phyloP scores from a whole-genome alignment of 441 rosid species.

The Syzygium syzygioides region DNA sequence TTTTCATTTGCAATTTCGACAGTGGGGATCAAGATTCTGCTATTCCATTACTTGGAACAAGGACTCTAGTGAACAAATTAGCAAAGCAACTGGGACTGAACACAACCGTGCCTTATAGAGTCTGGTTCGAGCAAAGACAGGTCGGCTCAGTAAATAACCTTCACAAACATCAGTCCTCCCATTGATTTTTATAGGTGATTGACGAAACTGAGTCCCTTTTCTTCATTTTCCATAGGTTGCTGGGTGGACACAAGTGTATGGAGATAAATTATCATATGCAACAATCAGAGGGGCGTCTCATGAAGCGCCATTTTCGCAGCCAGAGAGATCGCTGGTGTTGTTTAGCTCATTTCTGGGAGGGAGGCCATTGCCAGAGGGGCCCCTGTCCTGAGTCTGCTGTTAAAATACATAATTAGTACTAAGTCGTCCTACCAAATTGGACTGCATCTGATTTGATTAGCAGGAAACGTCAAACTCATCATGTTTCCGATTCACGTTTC shows the following conservation, averaged over 20 bases:
- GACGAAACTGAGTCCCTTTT: background rate
- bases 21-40: slow-evolving; percentile 53
- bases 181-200: background rate
- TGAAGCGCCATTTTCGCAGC: slow-evolving; percentile 42
- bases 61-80: slow-evolving; percentile 23
- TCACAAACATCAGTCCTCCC: background rate
- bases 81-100: slow-evolving; percentile 32
- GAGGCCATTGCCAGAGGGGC: slow-evolving; percentile 27
- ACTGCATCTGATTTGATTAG: background rate
- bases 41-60: slow-evolving; percentile 31
- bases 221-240: slow-evolving; percentile 23
- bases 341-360: slow-evolving; percentile 38
- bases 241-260: slow-evolving; percentile 55
- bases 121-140: slow-evolving; percentile 42
- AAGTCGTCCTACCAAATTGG: background rate
- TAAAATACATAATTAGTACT: background rate
- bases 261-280: slow-evolving; percentile 33
- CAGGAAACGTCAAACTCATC: background rate
- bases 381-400: background rate
- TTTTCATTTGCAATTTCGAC: background rate
- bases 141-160: background rate
- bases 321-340: slow-evolving; percentile 32
- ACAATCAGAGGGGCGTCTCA: slow-evolving; percentile 55
- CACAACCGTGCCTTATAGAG: slow-evolving; percentile 31
- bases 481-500: background rate